Percentiles rank a stretch among this genome's conserved stretches.
Conservation (phyloP, 768 basidiomycete species). For the Omphalotus guepiniiformis region DNA sequence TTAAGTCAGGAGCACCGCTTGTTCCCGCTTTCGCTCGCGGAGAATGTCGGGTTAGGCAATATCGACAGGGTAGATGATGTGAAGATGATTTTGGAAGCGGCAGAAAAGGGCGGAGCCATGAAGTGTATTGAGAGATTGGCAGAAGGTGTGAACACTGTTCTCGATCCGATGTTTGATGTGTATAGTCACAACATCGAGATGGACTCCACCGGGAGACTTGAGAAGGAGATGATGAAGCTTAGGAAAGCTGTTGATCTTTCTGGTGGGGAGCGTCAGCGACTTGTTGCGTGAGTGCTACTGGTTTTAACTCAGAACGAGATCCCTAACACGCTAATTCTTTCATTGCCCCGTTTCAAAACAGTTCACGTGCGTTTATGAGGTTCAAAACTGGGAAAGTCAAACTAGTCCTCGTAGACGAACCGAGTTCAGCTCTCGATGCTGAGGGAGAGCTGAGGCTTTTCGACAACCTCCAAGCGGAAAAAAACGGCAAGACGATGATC, state of each 20-base stretch:
- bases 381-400: constrained; percentile 34
- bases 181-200: constrained; percentile 6
- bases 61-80: constrained; percentile 12
- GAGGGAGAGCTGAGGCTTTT: constrained; percentile 48
- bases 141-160: constrained; percentile 12
- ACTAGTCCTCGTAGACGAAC: constrained; percentile 55
- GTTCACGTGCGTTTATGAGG: constrained; percentile 45
- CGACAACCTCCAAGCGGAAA: constrained; percentile 28
- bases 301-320: background rate
- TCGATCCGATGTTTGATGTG: constrained; percentile 9
- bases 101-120: constrained; percentile 24
- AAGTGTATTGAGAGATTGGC: constrained; percentile 11
- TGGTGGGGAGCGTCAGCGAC: constrained; percentile 43
- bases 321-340: background rate
- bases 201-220: constrained; percentile 14
- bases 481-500: constrained; percentile 49
- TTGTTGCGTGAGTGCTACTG: constrained; percentile 39
- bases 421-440: constrained; percentile 54
- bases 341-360: constrained; percentile 14
- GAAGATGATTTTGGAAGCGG: constrained; percentile 18
- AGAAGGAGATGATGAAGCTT: constrained; percentile 22
- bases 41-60: constrained; percentile 37
- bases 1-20: constrained; percentile 36
- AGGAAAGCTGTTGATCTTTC: constrained; percentile 23
- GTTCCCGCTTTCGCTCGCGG: constrained; percentile 33